Conservation (phyloP, 1,284 basidiomycete genomes). For the Papiliotrema flavescens region DNA sequence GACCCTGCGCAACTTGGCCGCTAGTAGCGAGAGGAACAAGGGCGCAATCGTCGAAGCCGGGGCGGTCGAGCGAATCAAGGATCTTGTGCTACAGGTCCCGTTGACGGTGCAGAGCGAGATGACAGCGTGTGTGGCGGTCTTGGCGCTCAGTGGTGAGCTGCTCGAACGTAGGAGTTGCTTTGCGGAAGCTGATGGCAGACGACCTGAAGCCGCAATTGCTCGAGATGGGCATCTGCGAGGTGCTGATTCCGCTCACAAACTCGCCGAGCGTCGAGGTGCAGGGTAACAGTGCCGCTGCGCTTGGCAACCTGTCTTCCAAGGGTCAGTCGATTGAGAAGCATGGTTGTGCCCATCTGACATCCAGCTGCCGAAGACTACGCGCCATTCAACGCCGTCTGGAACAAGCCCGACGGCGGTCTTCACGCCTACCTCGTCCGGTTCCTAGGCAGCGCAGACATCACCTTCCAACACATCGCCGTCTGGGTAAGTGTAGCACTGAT, state of each 20-base stretch:
- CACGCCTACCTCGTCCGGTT: slow-evolving; percentile 94
- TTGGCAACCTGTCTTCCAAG: slow-evolving; percentile 96
- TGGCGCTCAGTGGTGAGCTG: slow-evolving; percentile 77
- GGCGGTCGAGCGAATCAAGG: slow-evolving; percentile 97
- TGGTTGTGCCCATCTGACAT: not conserved
- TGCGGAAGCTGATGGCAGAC: slow-evolving; percentile 56
- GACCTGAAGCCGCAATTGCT: slow-evolving; percentile 91
- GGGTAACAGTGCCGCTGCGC: slow-evolving; percentile 95
- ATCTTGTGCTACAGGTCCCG: slow-evolving; percentile 90
- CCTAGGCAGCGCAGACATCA: slow-evolving; percentile 90
- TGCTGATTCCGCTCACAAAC: slow-evolving; percentile 93
- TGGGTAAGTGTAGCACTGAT: slow-evolving; percentile 55
- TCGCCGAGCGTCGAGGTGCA: slow-evolving; percentile 97
- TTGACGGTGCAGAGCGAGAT: slow-evolving; percentile 98
- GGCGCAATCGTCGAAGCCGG: slow-evolving; percentile 97
- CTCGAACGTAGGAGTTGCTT: not conserved
- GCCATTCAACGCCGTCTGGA: slow-evolving; percentile 97
- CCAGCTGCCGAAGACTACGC: slow-evolving; percentile 87
- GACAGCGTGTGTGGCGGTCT: slow-evolving; percentile 96
- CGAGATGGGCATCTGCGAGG: slow-evolving; percentile 98
- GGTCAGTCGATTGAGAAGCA: slow-evolving; percentile 52
- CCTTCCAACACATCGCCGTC: slow-evolving; percentile 99
- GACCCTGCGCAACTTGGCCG: slow-evolving; percentile 92
- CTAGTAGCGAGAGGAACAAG: slow-evolving; percentile 98
- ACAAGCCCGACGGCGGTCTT: slow-evolving; percentile 94